phyloP scores from a whole-genome alignment of 2,329 filamentous ascomycete genomes.

The Ophiostoma novo-ulmi region DNA sequence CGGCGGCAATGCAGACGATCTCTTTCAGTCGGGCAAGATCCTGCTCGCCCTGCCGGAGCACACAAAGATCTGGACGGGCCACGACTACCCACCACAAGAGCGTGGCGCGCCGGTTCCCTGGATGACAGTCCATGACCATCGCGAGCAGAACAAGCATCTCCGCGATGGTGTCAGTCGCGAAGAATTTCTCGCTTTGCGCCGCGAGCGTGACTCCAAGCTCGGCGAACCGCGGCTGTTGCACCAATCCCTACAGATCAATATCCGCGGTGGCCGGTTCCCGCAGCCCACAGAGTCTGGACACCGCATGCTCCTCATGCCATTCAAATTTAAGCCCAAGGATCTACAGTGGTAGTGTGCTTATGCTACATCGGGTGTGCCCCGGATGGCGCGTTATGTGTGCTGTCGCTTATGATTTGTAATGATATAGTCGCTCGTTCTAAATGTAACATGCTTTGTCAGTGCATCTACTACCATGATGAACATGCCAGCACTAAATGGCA shows the following conservation, averaged over 20 bases:
- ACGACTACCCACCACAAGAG: conserved; percentile 46
- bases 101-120: conserved; percentile 37
- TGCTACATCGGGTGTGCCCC: not conserved
- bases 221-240: conserved; percentile 45
- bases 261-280: conserved; percentile 45
- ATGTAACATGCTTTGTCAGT: not conserved
- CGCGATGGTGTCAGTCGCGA: conserved; percentile 39
- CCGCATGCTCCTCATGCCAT: conserved; percentile 22
- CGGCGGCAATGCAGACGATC: conserved; percentile 41
- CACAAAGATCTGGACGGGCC: conserved; percentile 49
- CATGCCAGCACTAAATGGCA: not conserved
- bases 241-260: conserved; percentile 49
- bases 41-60: conserved; percentile 42
- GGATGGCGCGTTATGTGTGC: not conserved
- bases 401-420: not conserved
- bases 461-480: not conserved
- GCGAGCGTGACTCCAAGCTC: conserved; percentile 41
- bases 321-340: conserved; percentile 18
- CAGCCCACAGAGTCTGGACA: conserved; percentile 13
- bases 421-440: not conserved
- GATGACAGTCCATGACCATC: conserved; percentile 45
- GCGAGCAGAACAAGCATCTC: conserved; percentile 45
- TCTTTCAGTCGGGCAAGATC: conserved; percentile 42
- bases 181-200: conserved; percentile 41
- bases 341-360: conserved; percentile 5